Percentiles rank a stretch among this genome's conserved stretches.
Conservation (phyloP, 2,329 filamentous ascomycete species). For the Aspergillus glaucus region DNA sequence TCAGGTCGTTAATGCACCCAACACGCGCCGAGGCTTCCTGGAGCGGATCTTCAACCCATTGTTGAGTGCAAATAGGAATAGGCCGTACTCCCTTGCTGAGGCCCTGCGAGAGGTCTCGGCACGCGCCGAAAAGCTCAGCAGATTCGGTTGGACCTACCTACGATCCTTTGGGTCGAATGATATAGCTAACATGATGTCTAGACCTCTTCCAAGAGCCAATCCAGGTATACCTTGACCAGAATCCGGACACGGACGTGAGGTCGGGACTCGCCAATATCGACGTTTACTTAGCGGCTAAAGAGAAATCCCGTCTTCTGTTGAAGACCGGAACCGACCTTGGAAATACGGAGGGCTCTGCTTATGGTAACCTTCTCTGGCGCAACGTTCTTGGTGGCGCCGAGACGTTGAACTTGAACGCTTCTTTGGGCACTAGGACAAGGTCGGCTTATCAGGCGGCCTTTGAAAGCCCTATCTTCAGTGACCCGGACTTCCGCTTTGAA, state of each 20-base stretch:
- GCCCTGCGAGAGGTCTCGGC: slow-evolving; percentile 66
- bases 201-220: slow-evolving; percentile 84
- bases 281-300: slow-evolving; percentile 68
- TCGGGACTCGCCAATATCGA: slow-evolving; percentile 65
- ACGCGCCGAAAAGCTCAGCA: slow-evolving; percentile 66
- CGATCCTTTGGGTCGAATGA: not conserved
- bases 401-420: slow-evolving; percentile 78
- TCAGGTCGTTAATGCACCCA: slow-evolving; percentile 70
- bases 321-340: slow-evolving; percentile 94
- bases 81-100: slow-evolving; percentile 71
- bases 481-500: slow-evolving; percentile 73
- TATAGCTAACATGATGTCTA: slow-evolving; percentile 31
- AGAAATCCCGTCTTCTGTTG: slow-evolving; percentile 76
- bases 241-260: slow-evolving; percentile 62
- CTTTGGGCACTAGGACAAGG: slow-evolving; percentile 79
- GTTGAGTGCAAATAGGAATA: slow-evolving; percentile 60
- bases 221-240: slow-evolving; percentile 72
- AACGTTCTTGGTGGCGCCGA: slow-evolving; percentile 95
- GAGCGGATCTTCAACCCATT: slow-evolving; percentile 74
- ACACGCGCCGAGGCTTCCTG: slow-evolving; percentile 80
- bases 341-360: slow-evolving; percentile 89
- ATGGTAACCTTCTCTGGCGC: slow-evolving; percentile 76
- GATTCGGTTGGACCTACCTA: slow-evolving; percentile 59
- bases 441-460: slow-evolving; percentile 87
- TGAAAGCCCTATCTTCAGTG: slow-evolving; percentile 73